These are phyloP conservation scores for Hymenoscyphus fructigenus DNA, from an alignment of 2,329 filamentous ascomycete species.

Conservation along the genomic window DNA sequence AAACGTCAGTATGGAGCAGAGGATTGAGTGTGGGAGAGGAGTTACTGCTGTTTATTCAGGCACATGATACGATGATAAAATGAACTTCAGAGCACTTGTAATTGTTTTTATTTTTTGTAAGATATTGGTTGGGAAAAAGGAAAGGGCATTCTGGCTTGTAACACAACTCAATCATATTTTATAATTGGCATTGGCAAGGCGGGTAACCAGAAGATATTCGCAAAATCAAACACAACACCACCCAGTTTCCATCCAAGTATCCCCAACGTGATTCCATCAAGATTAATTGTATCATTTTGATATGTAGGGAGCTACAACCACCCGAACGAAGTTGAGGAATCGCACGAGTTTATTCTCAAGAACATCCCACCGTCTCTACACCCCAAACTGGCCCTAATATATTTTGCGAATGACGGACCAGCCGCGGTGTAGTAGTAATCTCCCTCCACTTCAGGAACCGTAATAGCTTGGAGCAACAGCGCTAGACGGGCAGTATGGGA, in stretches of 20 bases:
- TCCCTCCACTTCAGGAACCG: constrained; percentile 60
- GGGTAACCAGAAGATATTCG: background rate
- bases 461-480: constrained; percentile 47
- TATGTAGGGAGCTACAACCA: constrained; percentile 41
- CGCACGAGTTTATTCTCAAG: constrained; percentile 51
- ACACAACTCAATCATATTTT: constrained; percentile 4
- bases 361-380: constrained; percentile 56
- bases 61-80: constrained; percentile 22
- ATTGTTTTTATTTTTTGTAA: constrained; percentile 9
- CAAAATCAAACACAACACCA: background rate
- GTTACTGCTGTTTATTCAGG: constrained; percentile 82
- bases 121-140: background rate
- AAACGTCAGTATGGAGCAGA: constrained; percentile 77
- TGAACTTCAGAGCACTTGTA: background rate
- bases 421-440: constrained; percentile 55
- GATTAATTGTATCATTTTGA: background rate
- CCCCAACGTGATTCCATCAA: background rate
- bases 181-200: background rate
- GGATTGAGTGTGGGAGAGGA: constrained; percentile 80
- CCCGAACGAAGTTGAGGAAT: constrained; percentile 38
- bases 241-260: background rate
- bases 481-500: constrained; percentile 63
- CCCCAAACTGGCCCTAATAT: constrained; percentile 49
- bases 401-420: constrained; percentile 53
- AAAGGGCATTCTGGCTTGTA: constrained; percentile 4